A percentile compares a stretch with the other conserved stretches of the same genome.
Conservation (phyloP, 192 early-diverging fungal species). For the Funneliformis geosporum region DNA sequence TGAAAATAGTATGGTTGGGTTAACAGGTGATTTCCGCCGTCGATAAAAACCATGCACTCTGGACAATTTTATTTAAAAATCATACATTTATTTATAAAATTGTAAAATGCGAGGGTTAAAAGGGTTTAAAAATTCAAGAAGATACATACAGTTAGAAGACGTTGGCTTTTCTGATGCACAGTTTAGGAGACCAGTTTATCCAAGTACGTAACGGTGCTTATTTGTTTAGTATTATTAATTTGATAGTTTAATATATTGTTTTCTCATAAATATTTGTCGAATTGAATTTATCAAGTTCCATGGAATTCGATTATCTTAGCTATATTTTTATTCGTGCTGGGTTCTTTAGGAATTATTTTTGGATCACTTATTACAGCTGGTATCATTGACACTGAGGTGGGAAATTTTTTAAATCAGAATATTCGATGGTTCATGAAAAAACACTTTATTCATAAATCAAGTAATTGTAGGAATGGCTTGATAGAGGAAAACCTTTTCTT, state of each 20-base stretch:
- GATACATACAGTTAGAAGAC: constrained; percentile 10
- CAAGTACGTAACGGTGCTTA: not conserved
- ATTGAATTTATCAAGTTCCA: constrained; percentile 46
- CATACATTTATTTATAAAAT: not conserved
- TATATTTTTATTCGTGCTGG: constrained; percentile 46
- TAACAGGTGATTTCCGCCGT: no score
- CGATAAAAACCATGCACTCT: no score
- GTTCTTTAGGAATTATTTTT: constrained; percentile 47
- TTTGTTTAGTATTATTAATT: not conserved
- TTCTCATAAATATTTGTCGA: not conserved
- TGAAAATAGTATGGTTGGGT: no score
- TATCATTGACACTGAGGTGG: constrained; percentile 49
- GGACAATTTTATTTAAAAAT: no score
- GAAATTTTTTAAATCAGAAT: not conserved
- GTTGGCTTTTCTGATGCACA: constrained; percentile 3
- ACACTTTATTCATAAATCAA: not conserved
- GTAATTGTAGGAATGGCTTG: constrained; percentile 47
- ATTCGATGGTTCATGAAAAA: not conserved
- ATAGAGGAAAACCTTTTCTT: constrained; percentile 55
- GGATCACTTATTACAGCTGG: constrained; percentile 56
- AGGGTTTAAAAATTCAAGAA: not conserved
- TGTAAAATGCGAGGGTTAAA: constrained; percentile 9
- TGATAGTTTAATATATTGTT: not conserved
- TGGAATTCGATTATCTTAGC: constrained; percentile 59
- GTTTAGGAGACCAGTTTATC: constrained; percentile 1